These are phyloP conservation scores for Phaeosphaeriaceae sp. DNA, from an alignment of 2,329 filamentous ascomycete genomes.

Conservation along the genomic window DNA sequence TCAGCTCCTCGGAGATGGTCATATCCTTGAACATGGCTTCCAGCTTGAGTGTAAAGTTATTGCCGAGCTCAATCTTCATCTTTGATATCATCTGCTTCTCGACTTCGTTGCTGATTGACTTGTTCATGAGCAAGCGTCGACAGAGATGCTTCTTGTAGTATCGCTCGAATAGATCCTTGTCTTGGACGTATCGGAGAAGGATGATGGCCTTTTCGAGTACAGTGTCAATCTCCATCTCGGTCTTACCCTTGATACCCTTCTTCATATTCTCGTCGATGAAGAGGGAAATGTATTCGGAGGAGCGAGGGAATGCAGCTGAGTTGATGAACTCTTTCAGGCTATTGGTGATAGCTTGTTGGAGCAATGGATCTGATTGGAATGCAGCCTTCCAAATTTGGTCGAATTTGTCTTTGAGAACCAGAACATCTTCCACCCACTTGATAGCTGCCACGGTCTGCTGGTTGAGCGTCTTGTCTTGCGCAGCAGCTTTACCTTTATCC, in stretches of 20 bases:
- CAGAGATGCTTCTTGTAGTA: conserved; percentile 99
- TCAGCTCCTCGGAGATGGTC: conserved; percentile 83
- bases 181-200: conserved; percentile 84
- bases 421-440: conserved; percentile 92
- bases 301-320: conserved; percentile 70
- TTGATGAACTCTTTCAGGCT: conserved; percentile 96
- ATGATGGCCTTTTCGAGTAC: conserved; percentile 90
- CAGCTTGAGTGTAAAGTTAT: conserved; percentile 89
- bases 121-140: conserved; percentile 83
- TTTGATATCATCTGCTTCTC: conserved; percentile 95
- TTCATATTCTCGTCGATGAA: conserved; percentile 98
- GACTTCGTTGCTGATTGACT: conserved; percentile 87
- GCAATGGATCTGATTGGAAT: conserved; percentile 75
- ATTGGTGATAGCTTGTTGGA: conserved; percentile 83
- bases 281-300: conserved; percentile 90
- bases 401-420: conserved; percentile 87
- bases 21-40: conserved; percentile 99
- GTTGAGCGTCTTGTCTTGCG: conserved; percentile 63
- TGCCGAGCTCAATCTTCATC: conserved; percentile 96
- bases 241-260: conserved; percentile 91
- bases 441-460: conserved; percentile 87
- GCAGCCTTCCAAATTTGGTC: conserved; percentile 77
- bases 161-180: conserved; percentile 93
- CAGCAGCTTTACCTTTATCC: conserved; percentile 55
- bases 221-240: conserved; percentile 82